Evolutionary conservation across 2,329 filamentous ascomycete species (phyloP).

Genomic region (Hymenoscyphus occultus): DNA sequence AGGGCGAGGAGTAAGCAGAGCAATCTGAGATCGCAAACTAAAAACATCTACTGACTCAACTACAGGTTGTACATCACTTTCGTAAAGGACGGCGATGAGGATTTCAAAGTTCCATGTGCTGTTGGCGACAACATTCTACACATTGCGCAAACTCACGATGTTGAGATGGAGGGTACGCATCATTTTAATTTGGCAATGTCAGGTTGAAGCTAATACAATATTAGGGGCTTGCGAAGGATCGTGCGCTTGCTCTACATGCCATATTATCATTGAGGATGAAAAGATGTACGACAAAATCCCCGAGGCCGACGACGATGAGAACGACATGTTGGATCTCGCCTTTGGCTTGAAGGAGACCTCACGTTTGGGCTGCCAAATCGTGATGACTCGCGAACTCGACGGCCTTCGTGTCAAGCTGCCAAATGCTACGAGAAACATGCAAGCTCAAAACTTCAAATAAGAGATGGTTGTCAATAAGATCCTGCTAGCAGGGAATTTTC

Average conservation of each 20-base stretch:
- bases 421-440: conserved; percentile 91
- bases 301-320: conserved; percentile 61
- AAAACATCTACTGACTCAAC: conserved; percentile 11
- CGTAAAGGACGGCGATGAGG: conserved; percentile 81
- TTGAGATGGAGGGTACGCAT: conserved; percentile 84
- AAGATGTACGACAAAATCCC: conserved; percentile 62
- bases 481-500: not conserved
- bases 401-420: conserved; percentile 83
- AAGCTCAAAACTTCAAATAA: conserved; percentile 81
- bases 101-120: conserved; percentile 73
- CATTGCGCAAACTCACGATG: conserved; percentile 88
- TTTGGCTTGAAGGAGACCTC: conserved; percentile 73
- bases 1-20: conserved; percentile 78
- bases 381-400: conserved; percentile 87
- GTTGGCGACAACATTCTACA: conserved; percentile 92
- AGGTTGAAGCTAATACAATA: conserved; percentile 8
- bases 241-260: conserved; percentile 73
- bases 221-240: conserved; percentile 82
- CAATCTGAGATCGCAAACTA: conserved; percentile 10
- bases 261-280: conserved; percentile 65
- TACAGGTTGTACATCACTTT: conserved; percentile 82
- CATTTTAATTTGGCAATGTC: not conserved
- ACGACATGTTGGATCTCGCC: conserved; percentile 71
- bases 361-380: conserved; percentile 52
- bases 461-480: conserved; percentile 13